Evolutionary conservation across 2,329 filamentous ascomycete genomes (phyloP).

Genomic region (Lojkania enalia): DNA sequence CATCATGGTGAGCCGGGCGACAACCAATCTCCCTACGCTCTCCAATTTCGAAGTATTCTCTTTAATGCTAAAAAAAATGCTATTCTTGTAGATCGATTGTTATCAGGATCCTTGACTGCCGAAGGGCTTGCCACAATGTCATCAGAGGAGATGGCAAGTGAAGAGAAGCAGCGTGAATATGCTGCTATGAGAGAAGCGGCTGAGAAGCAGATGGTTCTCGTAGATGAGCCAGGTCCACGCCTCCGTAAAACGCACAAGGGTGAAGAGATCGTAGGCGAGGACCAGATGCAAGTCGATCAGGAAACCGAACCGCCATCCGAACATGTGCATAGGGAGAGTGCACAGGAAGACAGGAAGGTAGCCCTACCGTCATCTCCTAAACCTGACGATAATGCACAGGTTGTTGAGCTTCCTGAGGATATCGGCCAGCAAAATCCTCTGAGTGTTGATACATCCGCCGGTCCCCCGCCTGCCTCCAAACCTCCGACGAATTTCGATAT

Average conservation of each 20-base stretch:
- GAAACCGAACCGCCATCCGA: conserved; percentile 36
- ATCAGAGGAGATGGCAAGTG: conserved; percentile 86
- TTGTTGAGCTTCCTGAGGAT: conserved; percentile 42
- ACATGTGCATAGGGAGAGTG: conserved; percentile 29
- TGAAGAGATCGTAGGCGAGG: conserved; percentile 83
- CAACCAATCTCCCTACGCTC: conserved; percentile 55
- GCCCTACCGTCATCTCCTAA: conserved; percentile 21
- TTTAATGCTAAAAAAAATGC: conserved; percentile 90
- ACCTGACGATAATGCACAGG: conserved; percentile 17
- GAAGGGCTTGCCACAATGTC: conserved; percentile 85
- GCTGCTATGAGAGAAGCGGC: conserved; percentile 76
- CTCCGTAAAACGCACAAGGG: conserved; percentile 93
- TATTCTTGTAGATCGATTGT: conserved; percentile 72
- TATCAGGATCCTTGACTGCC: conserved; percentile 72
- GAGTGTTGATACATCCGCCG: conserved; percentile 38
- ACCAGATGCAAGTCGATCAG: conserved; percentile 45
- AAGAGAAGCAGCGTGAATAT: conserved; percentile 79
- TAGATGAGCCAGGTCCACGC: conserved; percentile 70
- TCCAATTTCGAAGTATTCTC: conserved; percentile 73
- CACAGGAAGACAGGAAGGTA: conserved; percentile 23
- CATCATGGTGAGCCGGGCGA: conserved; percentile 55
- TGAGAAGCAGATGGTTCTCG: conserved; percentile 82
- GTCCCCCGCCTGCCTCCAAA: conserved; percentile 43
- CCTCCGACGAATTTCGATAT: conserved; percentile 76
- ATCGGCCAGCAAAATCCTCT: conserved; percentile 32